A percentile compares a stretch with the other conserved stretches of the same genome.
phyloP scores from a whole-genome alignment of 768 basidiomycete species.

The Auriscalpium orientale region DNA sequence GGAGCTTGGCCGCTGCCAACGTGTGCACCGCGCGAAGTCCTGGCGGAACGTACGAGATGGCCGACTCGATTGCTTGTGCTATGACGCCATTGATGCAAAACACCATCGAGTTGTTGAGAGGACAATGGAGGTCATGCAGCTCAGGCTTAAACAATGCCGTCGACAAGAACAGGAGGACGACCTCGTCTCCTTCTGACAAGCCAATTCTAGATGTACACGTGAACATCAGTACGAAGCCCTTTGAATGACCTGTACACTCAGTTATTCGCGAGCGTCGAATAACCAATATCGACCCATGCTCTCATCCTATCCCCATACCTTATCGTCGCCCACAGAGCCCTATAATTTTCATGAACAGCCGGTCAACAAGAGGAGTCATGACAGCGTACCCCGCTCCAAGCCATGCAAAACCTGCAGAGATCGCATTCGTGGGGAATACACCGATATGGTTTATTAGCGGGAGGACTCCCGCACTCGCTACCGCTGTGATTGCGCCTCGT shows the following conservation, averaged over 20 bases:
- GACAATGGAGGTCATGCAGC: no score
- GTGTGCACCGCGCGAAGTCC: no score
- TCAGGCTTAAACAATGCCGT: no score
- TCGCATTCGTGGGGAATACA: constrained; percentile 39
- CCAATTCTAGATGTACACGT: no score
- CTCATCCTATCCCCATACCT: constrained; percentile 51
- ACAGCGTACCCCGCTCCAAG: constrained; percentile 43
- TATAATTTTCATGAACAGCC: constrained; percentile 17
- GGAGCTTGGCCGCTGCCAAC: no score
- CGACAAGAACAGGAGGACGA: no score
- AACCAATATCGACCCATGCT: constrained; percentile 49
- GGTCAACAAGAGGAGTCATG: not conserved
- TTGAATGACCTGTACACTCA: not conserved
- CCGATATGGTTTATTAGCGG: constrained; percentile 50
- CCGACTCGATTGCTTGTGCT: no score
- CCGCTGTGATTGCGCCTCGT: constrained; percentile 35
- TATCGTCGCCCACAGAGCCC: constrained; percentile 45
- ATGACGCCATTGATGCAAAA: no score
- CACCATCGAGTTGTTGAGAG: no score
- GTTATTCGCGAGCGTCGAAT: constrained; percentile 35
- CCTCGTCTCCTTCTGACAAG: no score
- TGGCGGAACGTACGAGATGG: no score
- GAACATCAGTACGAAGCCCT: no score
- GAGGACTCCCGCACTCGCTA: constrained; percentile 38
- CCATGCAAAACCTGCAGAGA: constrained; percentile 40